These are phyloP conservation scores for Leishmania tarentolae DNA, from an alignment of 208 protist genomes.

Conservation along the genomic window DNA sequence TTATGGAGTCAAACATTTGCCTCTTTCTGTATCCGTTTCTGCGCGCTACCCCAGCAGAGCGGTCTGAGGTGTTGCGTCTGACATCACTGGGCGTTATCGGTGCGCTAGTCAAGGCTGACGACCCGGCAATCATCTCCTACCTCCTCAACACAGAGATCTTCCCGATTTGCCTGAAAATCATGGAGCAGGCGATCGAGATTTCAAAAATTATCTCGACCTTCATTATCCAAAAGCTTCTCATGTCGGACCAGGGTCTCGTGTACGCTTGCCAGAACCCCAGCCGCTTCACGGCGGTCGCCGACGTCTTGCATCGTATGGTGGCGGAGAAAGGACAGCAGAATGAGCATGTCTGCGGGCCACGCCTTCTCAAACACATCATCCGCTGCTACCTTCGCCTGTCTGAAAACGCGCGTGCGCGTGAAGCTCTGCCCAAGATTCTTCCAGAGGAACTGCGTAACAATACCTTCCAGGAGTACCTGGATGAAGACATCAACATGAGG, in stretches of 20 bases:
- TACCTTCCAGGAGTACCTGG: slow-evolving; percentile 75
- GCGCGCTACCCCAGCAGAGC: slow-evolving; percentile 94
- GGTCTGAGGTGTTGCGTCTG: slow-evolving; percentile 97
- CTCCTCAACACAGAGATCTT: slow-evolving; percentile 99
- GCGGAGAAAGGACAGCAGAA: slow-evolving; percentile 69
- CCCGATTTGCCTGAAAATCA: slow-evolving; percentile 99
- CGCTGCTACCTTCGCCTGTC: slow-evolving; percentile 98
- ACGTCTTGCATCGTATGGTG: slow-evolving; percentile 97
- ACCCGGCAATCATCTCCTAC: slow-evolving; percentile 95
- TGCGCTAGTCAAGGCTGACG: slow-evolving; percentile 96
- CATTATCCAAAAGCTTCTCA: slow-evolving; percentile 99
- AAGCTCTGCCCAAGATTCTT: slow-evolving; percentile 73
- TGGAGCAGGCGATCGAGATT: slow-evolving; percentile 97
- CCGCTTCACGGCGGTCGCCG: slow-evolving; percentile 94
- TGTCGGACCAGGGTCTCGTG: slow-evolving; percentile 96
- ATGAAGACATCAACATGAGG: slow-evolving; percentile 70
- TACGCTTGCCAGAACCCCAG: slow-evolving; percentile 98
- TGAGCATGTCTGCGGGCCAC: slow-evolving; percentile 73
- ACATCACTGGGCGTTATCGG: slow-evolving; percentile 99
- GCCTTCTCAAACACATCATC: slow-evolving; percentile 98
- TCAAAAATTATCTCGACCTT: slow-evolving; percentile 99
- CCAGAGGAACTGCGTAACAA: slow-evolving; percentile 87
- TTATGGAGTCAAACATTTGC: slow-evolving; percentile 99
- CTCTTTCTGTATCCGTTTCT: slow-evolving; percentile 99
- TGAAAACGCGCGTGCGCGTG: slow-evolving; percentile 91